phyloP scores from a whole-genome alignment of 2,329 filamentous ascomycete species.

The Fusarium pininemorale region DNA sequence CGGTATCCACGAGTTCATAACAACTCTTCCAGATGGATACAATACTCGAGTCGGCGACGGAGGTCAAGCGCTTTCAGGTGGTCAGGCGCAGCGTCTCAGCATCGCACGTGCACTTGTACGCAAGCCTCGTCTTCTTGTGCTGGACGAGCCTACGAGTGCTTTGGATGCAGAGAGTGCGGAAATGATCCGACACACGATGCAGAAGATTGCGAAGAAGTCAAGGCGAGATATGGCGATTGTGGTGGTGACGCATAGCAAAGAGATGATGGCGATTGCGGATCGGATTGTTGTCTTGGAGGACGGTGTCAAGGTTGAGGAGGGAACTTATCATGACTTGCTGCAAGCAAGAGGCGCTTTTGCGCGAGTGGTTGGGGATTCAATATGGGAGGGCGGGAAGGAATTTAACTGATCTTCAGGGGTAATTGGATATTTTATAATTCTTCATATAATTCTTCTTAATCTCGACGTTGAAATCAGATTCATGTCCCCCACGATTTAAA shows the following conservation, averaged over 20 bases:
- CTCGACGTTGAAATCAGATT: background rate
- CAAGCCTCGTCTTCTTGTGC: slow-evolving; percentile 74
- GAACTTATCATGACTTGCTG: slow-evolving; percentile 70
- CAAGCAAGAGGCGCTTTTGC: slow-evolving; percentile 56
- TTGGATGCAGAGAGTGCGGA: slow-evolving; percentile 76
- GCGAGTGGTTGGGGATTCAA: slow-evolving; percentile 53
- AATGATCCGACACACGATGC: slow-evolving; percentile 70
- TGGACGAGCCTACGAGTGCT: slow-evolving; percentile 89
- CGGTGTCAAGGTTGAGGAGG: slow-evolving; percentile 72
- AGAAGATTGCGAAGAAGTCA: slow-evolving; percentile 55
- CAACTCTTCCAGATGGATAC: slow-evolving; percentile 67
- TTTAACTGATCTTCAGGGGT: background rate
- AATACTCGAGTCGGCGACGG: slow-evolving; percentile 80
- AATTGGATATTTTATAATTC: background rate
- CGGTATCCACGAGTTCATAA: slow-evolving; percentile 80
- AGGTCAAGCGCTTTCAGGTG: slow-evolving; percentile 77
- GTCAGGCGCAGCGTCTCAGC: slow-evolving; percentile 82
- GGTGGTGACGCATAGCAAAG: slow-evolving; percentile 80
- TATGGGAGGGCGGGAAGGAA: slow-evolving; percentile 9
- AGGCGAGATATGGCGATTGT: slow-evolving; percentile 70
- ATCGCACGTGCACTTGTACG: slow-evolving; percentile 83
- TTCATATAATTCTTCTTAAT: background rate
- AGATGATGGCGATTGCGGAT: slow-evolving; percentile 88
- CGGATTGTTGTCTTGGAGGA: slow-evolving; percentile 77
- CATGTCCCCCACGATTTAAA: background rate